These are phyloP conservation scores for Fusarium dlaminii DNA, from an alignment of 2,329 filamentous ascomycete genomes.

Conservation along the genomic window DNA sequence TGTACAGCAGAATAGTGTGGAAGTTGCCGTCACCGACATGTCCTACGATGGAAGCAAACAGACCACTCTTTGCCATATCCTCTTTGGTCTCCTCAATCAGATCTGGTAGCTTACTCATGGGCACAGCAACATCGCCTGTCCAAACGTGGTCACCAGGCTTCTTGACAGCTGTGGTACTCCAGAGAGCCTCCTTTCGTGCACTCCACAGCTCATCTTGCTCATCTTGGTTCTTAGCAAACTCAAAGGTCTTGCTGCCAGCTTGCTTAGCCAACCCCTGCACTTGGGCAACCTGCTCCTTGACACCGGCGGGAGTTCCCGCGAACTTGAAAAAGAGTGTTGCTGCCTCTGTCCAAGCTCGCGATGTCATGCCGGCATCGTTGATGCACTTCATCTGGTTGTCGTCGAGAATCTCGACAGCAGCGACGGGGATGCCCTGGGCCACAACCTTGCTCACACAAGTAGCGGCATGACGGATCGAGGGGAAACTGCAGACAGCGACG, in stretches of 20 bases:
- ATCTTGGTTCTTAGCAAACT: slow-evolving; percentile 75
- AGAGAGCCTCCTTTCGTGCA: slow-evolving; percentile 84
- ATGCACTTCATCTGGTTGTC: slow-evolving; percentile 85
- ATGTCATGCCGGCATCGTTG: slow-evolving; percentile 72
- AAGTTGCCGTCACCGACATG: slow-evolving; percentile 85
- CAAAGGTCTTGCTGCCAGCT: slow-evolving; percentile 74
- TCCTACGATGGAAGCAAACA: slow-evolving; percentile 67
- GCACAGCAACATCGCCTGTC: slow-evolving; percentile 89
- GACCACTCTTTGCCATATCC: slow-evolving; percentile 54
- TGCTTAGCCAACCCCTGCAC: slow-evolving; percentile 71
- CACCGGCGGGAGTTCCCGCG: slow-evolving; percentile 71
- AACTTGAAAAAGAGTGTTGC: slow-evolving; percentile 90
- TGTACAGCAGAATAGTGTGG: slow-evolving; percentile 71
- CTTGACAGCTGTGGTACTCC: slow-evolving; percentile 78
- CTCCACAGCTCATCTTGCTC: slow-evolving; percentile 85
- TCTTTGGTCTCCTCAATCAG: slow-evolving; percentile 78
- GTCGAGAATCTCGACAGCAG: slow-evolving; percentile 92
- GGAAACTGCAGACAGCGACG: slow-evolving; percentile 76
- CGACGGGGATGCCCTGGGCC: slow-evolving; percentile 81
- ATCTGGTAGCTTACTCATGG: slow-evolving; percentile 76
- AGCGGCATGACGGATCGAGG: slow-evolving; percentile 73
- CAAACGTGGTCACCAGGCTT: slow-evolving; percentile 77
- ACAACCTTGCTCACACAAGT: slow-evolving; percentile 85
- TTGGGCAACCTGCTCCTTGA: slow-evolving; percentile 80
- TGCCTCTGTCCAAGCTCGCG: slow-evolving; percentile 73